Evolutionary conservation across 768 basidiomycete species (phyloP).

Genomic region (Cantharellus anzutake): DNA sequence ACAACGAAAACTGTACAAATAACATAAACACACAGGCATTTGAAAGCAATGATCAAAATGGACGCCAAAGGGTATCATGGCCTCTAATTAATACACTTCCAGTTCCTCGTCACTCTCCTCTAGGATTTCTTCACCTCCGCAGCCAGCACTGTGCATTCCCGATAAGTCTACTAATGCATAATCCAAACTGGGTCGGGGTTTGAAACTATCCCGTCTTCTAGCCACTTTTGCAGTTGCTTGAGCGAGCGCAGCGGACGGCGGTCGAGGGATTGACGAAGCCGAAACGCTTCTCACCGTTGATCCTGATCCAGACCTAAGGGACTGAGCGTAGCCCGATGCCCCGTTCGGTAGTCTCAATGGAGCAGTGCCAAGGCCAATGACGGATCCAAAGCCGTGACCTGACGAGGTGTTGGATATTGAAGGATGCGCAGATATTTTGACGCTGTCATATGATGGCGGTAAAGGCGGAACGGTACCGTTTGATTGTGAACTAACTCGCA

Average conservation of each 20-base stretch:
- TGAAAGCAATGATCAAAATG: no score
- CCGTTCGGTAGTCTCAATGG: neutral
- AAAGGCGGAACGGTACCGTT: neutral
- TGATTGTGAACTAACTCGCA: neutral
- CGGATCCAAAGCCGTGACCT: neutral
- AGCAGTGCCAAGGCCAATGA: neutral
- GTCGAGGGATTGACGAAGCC: neutral
- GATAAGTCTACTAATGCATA: neutral
- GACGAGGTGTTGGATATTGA: neutral
- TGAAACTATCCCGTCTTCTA: neutral
- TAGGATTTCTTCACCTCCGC: no score
- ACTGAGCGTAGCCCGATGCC: neutral
- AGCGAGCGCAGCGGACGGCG: neutral
- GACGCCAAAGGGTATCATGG: no score
- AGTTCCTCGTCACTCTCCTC: no score
- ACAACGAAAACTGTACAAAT: no score
- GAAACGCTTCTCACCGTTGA: neutral
- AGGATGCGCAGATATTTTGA: neutral
- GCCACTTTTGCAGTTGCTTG: neutral
- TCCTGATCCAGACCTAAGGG: neutral
- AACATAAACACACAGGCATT: no score
- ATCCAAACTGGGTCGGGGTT: neutral
- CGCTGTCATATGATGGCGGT: neutral
- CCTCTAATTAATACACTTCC: no score
- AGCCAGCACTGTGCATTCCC: no score